Percentiles rank a stretch among this genome's conserved stretches.
Conservation (phyloP, 2,329 filamentous ascomycete genomes). For the Pezicula radicicola region DNA sequence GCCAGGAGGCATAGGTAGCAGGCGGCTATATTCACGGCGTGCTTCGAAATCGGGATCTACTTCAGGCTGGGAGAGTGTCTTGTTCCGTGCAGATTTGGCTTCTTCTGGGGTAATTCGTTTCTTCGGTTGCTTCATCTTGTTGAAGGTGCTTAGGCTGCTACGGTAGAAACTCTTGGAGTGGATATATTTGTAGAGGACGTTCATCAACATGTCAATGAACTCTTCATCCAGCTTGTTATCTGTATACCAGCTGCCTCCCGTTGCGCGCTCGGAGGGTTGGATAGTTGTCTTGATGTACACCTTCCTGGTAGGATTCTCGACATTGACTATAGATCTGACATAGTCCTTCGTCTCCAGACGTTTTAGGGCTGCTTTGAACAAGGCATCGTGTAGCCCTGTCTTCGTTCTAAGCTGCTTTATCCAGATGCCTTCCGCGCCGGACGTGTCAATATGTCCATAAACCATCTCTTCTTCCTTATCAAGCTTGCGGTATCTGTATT, state of each 20-base stretch:
- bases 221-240: slow-evolving; percentile 86
- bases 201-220: slow-evolving; percentile 76
- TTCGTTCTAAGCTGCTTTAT: slow-evolving; percentile 77
- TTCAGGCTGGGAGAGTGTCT: slow-evolving; percentile 14
- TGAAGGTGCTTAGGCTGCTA: slow-evolving; percentile 31
- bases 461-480: slow-evolving; percentile 79
- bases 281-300: slow-evolving; percentile 93
- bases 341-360: slow-evolving; percentile 77
- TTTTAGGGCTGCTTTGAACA: slow-evolving; percentile 79
- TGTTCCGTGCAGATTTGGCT: slow-evolving; percentile 27
- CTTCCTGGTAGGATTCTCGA: slow-evolving; percentile 86
- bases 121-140: slow-evolving; percentile 38
- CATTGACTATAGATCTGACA: slow-evolving; percentile 82
- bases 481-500: slow-evolving; percentile 52
- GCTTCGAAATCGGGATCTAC: slow-evolving; percentile 1
- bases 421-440: slow-evolving; percentile 86
- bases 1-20: slow-evolving; percentile 54
- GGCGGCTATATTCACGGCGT: slow-evolving; percentile 18
- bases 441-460: slow-evolving; percentile 85
- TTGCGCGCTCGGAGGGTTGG: slow-evolving; percentile 82
- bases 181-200: slow-evolving; percentile 71
- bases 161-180: slow-evolving; percentile 69
- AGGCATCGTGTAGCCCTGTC: slow-evolving; percentile 79
- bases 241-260: slow-evolving; percentile 92
- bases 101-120: slow-evolving; percentile 50